Conservation (phyloP, 805 yeast genomes). For the Candida endomychidarum region DNA sequence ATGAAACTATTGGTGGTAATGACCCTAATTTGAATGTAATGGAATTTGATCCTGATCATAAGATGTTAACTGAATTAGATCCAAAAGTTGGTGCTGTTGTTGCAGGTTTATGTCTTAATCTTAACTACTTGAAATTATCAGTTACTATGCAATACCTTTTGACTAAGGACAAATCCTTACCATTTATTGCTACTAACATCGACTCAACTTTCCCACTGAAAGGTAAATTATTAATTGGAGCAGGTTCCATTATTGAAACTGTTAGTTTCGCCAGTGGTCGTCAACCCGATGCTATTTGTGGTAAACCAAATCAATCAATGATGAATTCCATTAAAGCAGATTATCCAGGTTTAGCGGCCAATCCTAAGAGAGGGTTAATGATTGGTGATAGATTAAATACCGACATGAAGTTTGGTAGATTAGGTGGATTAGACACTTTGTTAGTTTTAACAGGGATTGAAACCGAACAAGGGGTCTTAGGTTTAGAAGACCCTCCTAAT, state of each 20-base stretch:
- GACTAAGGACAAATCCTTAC: conserved; percentile 53
- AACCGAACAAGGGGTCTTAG: conserved; percentile 59
- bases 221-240: conserved; percentile 88
- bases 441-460: conserved; percentile 93
- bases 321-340: conserved; percentile 81
- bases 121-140: conserved; percentile 82
- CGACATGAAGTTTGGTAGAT: conserved; percentile 87
- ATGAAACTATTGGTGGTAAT: conserved; percentile 76
- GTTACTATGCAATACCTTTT: conserved; percentile 77
- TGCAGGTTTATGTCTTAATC: conserved; percentile 75
- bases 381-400: conserved; percentile 95
- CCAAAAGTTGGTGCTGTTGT: conserved; percentile 81
- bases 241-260: conserved; percentile 85
- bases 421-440: conserved; percentile 83
- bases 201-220: conserved; percentile 93
- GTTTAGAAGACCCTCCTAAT: conserved; percentile 54
- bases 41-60: conserved; percentile 55
- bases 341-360: conserved; percentile 45
- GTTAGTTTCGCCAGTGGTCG: conserved; percentile 77
- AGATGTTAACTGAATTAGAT: conserved; percentile 60
- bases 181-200: conserved; percentile 89
- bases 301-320: conserved; percentile 90
- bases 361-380: conserved; percentile 73
- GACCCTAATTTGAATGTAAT: conserved; percentile 56
- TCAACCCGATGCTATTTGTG: conserved; percentile 78